Base-by-base conservation (phyloP, 192 early-diverging fungal genomes). In the Gamsiella multidivaricata region DNA sequence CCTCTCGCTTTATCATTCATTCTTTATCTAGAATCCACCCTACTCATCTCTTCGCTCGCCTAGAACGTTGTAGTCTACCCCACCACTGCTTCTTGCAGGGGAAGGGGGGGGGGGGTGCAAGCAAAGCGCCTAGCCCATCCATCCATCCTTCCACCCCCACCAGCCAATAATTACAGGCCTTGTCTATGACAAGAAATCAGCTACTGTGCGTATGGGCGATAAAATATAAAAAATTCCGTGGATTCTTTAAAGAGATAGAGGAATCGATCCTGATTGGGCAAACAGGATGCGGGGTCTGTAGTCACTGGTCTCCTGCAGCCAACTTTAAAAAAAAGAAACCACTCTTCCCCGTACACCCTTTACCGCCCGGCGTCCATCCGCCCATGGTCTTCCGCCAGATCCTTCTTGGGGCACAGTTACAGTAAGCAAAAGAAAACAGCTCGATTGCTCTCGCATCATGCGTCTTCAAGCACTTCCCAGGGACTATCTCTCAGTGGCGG, bases 261-360 rank as follows among this genome's bases (percentile, higher is more conserved):
- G 37, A 29, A 33, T 31, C 0, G 3, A 3, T 42, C 28, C 28
- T 64, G 49, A 64, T 64, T 64, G 61, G 61, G 22, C 26, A n/a
- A 26, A 50, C 14, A 5, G 2, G 28, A 42, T 23, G 37, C 61
- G 50, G 61, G 39, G 50, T 42, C 36, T 22, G 1, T 53, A 22
- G 25, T 33, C 59, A 61, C 45, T 61, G 59, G 59, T 49, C 12
- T n/a, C 41, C 32, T 36, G 32, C n/a, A n/a, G 17, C 17, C 45
- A 5, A 6, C 45, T 4, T n/a, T 6, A 4, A 46, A 18, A 10
- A 46, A 18, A 10, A 46, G 10, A 46, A 10, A 18, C 39, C 39
- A 41, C 39, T n/a, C n/a, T n/a, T n/a, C n/a, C n/a, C n/a, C n/a
- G n/a, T n/a, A n/a, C n/a, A n/a, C 37, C 37, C 37, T 39, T 39